Percentiles rank a stretch among this genome's conserved stretches.
Evolutionary conservation across 2,329 filamentous ascomycete species (phyloP).

Genomic region (Ophiostoma angusticollis): DNA sequence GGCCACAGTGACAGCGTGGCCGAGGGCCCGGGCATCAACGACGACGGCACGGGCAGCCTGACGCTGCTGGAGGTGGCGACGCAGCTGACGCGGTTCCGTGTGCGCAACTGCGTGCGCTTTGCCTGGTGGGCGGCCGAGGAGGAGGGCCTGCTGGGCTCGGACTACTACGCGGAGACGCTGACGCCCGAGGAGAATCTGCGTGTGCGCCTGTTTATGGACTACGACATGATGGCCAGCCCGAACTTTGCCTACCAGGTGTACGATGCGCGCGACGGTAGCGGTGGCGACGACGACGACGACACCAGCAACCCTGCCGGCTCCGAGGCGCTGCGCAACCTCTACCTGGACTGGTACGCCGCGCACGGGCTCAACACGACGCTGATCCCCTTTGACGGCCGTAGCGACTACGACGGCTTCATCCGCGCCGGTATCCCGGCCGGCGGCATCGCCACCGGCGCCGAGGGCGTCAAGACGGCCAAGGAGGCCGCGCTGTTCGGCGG

Average conservation of each 20-base stretch:
- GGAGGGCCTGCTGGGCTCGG: constrained; percentile 51
- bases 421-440: constrained; percentile 59
- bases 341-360: constrained; percentile 51
- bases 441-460: constrained; percentile 66
- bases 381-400: constrained; percentile 65
- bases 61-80: constrained; percentile 50
- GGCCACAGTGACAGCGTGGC: constrained; percentile 51
- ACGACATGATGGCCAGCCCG: constrained; percentile 56
- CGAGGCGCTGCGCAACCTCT: constrained; percentile 54
- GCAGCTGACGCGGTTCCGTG: constrained; percentile 42
- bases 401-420: constrained; percentile 70
- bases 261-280: constrained; percentile 55
- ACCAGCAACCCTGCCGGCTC: constrained; percentile 57
- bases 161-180: constrained; percentile 45
- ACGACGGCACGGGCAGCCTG: constrained; percentile 57
- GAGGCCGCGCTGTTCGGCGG: constrained; percentile 61
- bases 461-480: constrained; percentile 58
- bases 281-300: constrained; percentile 63
- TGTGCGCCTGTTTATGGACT: constrained; percentile 56
- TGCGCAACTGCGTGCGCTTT: constrained; percentile 54
- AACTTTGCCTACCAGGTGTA: constrained; percentile 59
- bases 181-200: constrained; percentile 45
- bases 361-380: constrained; percentile 54
- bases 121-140: constrained; percentile 58
- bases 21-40: constrained; percentile 62